Evolutionary conservation across 2,329 filamentous ascomycete species (phyloP).

Genomic region (Trichoderma citrinoviride): DNA sequence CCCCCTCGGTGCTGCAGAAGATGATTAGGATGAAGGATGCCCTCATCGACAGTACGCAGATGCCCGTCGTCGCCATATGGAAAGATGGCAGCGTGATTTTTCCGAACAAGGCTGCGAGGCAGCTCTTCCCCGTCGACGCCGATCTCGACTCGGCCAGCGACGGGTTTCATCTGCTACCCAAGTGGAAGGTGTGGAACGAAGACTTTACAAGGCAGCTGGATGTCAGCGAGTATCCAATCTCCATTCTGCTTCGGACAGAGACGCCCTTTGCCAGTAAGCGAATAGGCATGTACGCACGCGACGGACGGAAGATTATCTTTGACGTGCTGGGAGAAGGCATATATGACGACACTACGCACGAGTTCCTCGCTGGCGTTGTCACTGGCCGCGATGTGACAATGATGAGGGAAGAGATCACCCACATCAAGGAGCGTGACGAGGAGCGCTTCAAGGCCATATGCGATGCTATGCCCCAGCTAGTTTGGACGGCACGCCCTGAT

Average conservation of each 20-base stretch:
- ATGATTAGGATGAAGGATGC: constrained; percentile 74
- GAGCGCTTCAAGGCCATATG: constrained; percentile 73
- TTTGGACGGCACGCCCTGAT: constrained; percentile 70
- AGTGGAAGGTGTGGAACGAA: constrained; percentile 62
- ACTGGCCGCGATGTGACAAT: constrained; percentile 70
- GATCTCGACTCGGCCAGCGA: constrained; percentile 43
- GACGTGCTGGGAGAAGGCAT: constrained; percentile 68
- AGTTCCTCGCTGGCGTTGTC: constrained; percentile 71
- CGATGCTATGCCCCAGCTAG: constrained; percentile 68
- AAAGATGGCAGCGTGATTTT: constrained; percentile 72
- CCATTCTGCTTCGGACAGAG: constrained; percentile 60
- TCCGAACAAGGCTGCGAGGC: constrained; percentile 64
- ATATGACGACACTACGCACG: constrained; percentile 62
- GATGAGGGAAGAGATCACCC: constrained; percentile 65
- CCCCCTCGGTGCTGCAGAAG: constrained; percentile 68
- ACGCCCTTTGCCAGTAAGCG: constrained; percentile 57
- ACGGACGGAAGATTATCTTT: constrained; percentile 54
- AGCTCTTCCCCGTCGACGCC: constrained; percentile 46
- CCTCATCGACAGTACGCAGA: constrained; percentile 69
- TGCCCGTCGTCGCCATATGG: constrained; percentile 78
- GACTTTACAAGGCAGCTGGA: constrained; percentile 61
- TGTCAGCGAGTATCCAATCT: constrained; percentile 63
- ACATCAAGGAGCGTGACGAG: constrained; percentile 69
- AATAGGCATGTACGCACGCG: constrained; percentile 59
- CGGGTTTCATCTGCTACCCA: constrained; percentile 55